These are phyloP conservation scores for Alternaria triticimaculans DNA, from an alignment of 2,329 filamentous ascomycete genomes.

Conservation along the genomic window DNA sequence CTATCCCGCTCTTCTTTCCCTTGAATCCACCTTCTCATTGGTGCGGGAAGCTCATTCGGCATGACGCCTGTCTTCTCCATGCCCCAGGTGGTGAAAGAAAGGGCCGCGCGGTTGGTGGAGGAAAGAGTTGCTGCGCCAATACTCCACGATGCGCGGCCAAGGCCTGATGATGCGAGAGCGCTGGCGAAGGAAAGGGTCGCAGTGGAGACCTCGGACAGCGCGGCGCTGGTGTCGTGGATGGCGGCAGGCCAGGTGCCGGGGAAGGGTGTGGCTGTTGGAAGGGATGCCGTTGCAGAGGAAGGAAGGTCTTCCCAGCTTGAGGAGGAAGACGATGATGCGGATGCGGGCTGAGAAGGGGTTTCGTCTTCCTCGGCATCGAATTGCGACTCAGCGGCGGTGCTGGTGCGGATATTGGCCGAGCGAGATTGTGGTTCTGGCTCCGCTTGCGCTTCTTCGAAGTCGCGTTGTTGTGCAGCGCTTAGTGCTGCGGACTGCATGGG, in stretches of 20 bases:
- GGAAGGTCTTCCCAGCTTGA: not conserved
- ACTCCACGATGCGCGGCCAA: conserved; percentile 20
- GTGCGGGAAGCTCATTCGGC: not conserved
- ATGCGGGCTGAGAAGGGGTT: not conserved
- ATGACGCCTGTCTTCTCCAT: not conserved
- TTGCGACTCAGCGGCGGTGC: not conserved
- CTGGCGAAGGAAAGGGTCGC: conserved; percentile 17
- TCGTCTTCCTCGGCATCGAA: not conserved
- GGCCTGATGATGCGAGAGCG: conserved; percentile 12
- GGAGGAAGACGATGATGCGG: not conserved
- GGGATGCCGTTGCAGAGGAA: not conserved
- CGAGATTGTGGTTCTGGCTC: not conserved
- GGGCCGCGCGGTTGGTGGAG: not conserved
- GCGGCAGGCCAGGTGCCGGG: conserved; percentile 28
- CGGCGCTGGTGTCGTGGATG: conserved; percentile 10
- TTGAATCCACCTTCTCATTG: not conserved
- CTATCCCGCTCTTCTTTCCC: not conserved
- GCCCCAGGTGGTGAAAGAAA: not conserved
- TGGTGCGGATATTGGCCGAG: not conserved
- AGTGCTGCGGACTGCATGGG: not conserved
- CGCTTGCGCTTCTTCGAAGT: not conserved
- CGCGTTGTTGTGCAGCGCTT: not conserved
- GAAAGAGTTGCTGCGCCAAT: conserved; percentile 14
- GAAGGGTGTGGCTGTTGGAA: not conserved
- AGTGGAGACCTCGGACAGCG: conserved; percentile 9